Percentiles rank a stretch among this genome's conserved stretches.
These are phyloP conservation scores for Geotrichum carabidarum DNA, from an alignment of 1,139 yeast species.

Conservation along the genomic window DNA sequence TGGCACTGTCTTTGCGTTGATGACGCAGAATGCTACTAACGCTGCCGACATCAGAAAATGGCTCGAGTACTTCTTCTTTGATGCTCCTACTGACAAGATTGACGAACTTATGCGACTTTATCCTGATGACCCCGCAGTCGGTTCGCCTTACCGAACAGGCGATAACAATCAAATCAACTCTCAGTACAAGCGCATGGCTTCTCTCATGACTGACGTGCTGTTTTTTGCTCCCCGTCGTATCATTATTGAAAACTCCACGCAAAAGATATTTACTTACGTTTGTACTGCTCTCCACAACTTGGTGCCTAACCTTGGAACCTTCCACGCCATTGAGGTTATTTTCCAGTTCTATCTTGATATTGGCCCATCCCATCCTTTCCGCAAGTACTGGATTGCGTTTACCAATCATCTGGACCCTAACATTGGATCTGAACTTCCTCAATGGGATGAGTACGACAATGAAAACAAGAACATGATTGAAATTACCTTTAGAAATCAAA, in stretches of 20 bases:
- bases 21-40: constrained; percentile 16
- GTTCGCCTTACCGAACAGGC: constrained; percentile 27
- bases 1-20: constrained; percentile 23
- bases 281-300: constrained; percentile 20
- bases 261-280: constrained; percentile 12
- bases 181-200: constrained; percentile 25
- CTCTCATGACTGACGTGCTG: constrained; percentile 23
- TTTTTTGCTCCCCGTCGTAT: constrained; percentile 25
- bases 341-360: constrained; percentile 9
- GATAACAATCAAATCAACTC: constrained; percentile 17
- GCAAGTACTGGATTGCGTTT: constrained; percentile 25
- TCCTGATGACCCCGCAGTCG: constrained; percentile 21
- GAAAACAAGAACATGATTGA: constrained; percentile 1
- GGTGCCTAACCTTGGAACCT: constrained; percentile 23
- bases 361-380: constrained; percentile 16
- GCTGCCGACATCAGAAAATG: constrained; percentile 17
- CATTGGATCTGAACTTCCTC: constrained; percentile 12
- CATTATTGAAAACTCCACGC: constrained; percentile 5
- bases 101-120: constrained; percentile 17
- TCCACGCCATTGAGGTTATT: constrained; percentile 22
- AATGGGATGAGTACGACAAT: constrained; percentile 37
- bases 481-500: neutral
- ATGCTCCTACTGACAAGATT: constrained; percentile 10
- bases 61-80: constrained; percentile 14
- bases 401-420: constrained; percentile 25